A percentile compares a stretch with the other conserved stretches of the same genome.
Conservation (phyloP, 495 filamentous ascomycete species). For the Platismatia glauca region DNA sequence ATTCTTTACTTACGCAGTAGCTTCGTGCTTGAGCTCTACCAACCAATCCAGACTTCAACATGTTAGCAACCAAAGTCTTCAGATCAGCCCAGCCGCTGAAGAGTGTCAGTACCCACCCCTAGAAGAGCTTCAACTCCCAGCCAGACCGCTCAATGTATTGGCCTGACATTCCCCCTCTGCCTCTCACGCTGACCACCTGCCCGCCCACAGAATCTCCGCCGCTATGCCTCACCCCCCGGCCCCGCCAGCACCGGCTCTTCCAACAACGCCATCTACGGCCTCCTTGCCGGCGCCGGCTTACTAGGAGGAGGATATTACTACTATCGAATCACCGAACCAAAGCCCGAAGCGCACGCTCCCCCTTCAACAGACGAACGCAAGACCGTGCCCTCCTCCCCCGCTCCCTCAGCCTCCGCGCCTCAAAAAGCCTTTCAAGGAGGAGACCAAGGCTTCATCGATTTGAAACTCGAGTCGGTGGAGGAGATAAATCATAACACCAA, state of each 20-base stretch:
- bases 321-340: conserved; percentile 34
- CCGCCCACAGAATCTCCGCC: conserved; percentile 38
- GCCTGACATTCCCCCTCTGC: background rate
- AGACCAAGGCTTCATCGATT: conserved; percentile 73
- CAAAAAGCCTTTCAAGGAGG: conserved; percentile 62
- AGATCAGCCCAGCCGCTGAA: conserved; percentile 41
- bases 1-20: too few relatives aligned
- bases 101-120: conserved; percentile 32
- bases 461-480: conserved; percentile 64
- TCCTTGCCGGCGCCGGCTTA: conserved; percentile 34
- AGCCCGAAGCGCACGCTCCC: conserved; percentile 10
- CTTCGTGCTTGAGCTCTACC: background rate
- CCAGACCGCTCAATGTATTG: background rate
- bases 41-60: conserved; percentile 16
- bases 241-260: conserved; percentile 31
- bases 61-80: conserved; percentile 44
- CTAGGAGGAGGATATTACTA: conserved; percentile 37
- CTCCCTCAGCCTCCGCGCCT: conserved; percentile 4
- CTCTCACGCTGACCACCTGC: background rate
- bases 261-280: conserved; percentile 25
- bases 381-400: conserved; percentile 18
- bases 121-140: background rate
- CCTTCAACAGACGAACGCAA: conserved; percentile 15
- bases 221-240: conserved; percentile 43
- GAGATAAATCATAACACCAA: conserved; percentile 59